Base-by-base conservation (phyloP, 1,284 basidiomycete species). In the Jaminaea rosea region DNA sequence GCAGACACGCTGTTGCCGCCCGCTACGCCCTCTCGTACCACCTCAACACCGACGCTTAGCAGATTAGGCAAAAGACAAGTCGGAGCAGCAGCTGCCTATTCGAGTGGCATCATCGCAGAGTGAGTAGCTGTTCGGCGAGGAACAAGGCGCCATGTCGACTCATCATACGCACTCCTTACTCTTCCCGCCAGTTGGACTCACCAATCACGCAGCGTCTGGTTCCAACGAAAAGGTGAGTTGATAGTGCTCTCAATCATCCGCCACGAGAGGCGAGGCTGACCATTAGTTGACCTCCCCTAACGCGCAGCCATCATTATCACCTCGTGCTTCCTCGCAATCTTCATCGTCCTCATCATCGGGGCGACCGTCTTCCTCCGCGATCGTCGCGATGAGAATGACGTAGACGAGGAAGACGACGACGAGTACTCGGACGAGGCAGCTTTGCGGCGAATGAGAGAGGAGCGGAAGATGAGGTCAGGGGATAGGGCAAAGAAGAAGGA, bases 341-440 rank as follows among this genome's bases (percentile, higher is more conserved):
- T 73, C 44, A 72, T 73, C 50, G 62, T 72, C 9, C 59, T 73
- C 46, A 65, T 70, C 51, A 70, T 73, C 41, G 65, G 69, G 23
- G 54, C 65, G 24, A 59, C 68, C 39, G 71, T 72, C 49, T 72
- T 70, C 48, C 47, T 73, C 2, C 58, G 66, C 34, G 69, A 72
- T 39, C 57, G 61, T n/a, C 57, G 44, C 29, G 32, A 46, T 26
- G 53, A 55, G 26, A 49, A 41, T 19, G 41, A 46, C 13, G 44
- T 46, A 21, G 24, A 46, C 7, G 41, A 64, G 29, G 55, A 59
- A 3, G 59, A 62, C 21, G 52, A 57, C n/a, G 54, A 65, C 29
- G 63, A 65, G 49, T 47, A 59, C 2, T 41, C 57, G 23, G 60
- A 66, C 32, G 64, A 66, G 29, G 37, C 50, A 10, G 46, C 56